Conservation (phyloP, 208 protist species). For the Acanthamoeba lugdunensis region DNA sequence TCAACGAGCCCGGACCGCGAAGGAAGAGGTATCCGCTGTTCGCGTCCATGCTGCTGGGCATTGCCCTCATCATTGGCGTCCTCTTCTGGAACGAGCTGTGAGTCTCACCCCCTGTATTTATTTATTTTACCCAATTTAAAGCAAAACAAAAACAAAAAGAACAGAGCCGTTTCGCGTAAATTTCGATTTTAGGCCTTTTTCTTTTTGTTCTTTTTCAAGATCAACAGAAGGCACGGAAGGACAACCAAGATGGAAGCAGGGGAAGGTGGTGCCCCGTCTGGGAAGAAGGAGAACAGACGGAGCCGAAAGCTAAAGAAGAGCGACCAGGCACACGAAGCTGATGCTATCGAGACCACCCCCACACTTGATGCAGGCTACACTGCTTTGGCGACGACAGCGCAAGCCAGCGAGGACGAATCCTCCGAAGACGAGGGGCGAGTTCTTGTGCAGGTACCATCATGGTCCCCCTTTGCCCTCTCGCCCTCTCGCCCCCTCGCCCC, state of each 20-base stretch:
- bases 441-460: neutral
- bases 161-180: neutral
- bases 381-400: neutral
- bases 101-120: neutral
- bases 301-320: neutral
- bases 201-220: neutral
- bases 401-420: neutral
- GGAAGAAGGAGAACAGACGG: neutral
- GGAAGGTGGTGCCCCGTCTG: neutral
- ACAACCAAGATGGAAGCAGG: neutral
- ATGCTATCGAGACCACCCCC: neutral
- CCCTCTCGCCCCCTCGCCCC: neutral
- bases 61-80: conserved; percentile 11
- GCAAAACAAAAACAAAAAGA: neutral
- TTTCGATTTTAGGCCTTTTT: neutral
- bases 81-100: conserved; percentile 62
- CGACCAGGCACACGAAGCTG: neutral
- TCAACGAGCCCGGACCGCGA: neutral
- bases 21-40: conserved; percentile 31
- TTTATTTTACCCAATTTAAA: neutral
- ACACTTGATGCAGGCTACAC: neutral
- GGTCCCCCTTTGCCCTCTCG: neutral
- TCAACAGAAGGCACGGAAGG: neutral
- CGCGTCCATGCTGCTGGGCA: conserved; percentile 52
- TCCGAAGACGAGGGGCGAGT: neutral